Evolutionary conservation across 305 asterid species (phyloP).

Genomic region (Nicotiana rustica): DNA sequence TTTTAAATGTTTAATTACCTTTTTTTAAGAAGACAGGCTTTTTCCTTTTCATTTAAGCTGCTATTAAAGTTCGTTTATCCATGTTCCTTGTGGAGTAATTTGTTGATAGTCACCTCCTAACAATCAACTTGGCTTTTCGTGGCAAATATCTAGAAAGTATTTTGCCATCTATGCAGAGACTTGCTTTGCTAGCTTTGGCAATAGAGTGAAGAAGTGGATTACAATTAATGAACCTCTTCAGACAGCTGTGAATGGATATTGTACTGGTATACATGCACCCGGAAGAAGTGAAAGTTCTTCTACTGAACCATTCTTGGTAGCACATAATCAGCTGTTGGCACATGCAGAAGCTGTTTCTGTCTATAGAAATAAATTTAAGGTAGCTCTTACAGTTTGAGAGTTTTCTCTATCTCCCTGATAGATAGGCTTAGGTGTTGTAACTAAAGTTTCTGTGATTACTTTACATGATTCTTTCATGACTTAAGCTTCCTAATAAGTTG

Average conservation of each 20-base stretch:
- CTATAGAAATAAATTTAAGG: constrained; percentile 56
- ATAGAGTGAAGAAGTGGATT: constrained; percentile 70
- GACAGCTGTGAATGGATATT: constrained; percentile 64
- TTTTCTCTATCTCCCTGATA: constrained; percentile 14
- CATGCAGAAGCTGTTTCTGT: constrained; percentile 61
- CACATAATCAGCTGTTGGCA: constrained; percentile 64
- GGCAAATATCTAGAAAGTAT: constrained; percentile 58
- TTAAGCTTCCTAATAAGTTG: neutral
- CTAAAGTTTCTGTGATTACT: constrained; percentile 24
- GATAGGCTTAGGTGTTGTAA: neutral
- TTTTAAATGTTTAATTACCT: constrained; percentile 8
- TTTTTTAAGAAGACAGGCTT: neutral
- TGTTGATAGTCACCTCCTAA: constrained; percentile 16
- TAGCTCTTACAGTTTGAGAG: constrained; percentile 33
- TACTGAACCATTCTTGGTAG: constrained; percentile 56
- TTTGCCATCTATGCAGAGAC: constrained; percentile 67
- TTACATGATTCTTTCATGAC: neutral
- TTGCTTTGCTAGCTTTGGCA: constrained; percentile 64
- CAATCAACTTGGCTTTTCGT: constrained; percentile 39
- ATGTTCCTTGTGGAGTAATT: constrained; percentile 16
- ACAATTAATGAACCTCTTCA: constrained; percentile 71
- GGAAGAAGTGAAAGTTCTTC: constrained; percentile 55
- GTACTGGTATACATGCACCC: constrained; percentile 60
- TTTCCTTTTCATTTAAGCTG: constrained; percentile 10
- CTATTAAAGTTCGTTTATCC: neutral